Percentiles rank a stretch among this genome's conserved stretches.
Evolutionary conservation across 768 basidiomycete genomes (phyloP).

Genomic region (Podaxis rugospora): DNA sequence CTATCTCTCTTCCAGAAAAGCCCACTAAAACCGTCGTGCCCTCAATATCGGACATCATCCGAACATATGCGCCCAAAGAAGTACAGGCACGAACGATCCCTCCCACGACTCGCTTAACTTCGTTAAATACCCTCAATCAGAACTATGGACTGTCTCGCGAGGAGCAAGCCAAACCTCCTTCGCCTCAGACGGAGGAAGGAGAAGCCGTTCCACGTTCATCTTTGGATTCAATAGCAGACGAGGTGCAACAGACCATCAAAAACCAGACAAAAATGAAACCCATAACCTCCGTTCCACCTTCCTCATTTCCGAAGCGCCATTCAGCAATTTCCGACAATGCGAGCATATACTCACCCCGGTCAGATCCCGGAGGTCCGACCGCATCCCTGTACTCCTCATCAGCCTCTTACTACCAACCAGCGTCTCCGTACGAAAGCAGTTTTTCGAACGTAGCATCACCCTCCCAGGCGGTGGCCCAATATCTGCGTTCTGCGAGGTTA

Average conservation of each 20-base stretch:
- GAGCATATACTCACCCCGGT: conserved; percentile 50
- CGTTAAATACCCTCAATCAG: conserved; percentile 44
- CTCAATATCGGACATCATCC: conserved; percentile 87
- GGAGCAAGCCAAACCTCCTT: conserved; percentile 43
- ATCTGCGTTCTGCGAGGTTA: conserved; percentile 80
- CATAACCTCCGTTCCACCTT: conserved; percentile 28
- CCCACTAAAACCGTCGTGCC: conserved; percentile 52
- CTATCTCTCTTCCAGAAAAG: conserved; percentile 6
- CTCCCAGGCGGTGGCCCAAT: conserved; percentile 74
- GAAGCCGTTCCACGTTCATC: conserved; percentile 77
- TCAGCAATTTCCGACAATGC: conserved; percentile 55
- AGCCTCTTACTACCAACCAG: conserved; percentile 38
- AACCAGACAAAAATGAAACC: conserved; percentile 46
- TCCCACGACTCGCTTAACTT: conserved; percentile 38
- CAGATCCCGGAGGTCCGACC: conserved; percentile 43
- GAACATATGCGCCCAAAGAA: conserved; percentile 65
- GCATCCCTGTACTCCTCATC: conserved; percentile 50
- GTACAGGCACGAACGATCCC: conserved; percentile 46
- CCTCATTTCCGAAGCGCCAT: conserved; percentile 42
- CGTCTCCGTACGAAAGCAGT: conserved; percentile 43
- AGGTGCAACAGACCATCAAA: conserved; percentile 67
- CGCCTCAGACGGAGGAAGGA: conserved; percentile 49
- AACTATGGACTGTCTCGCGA: conserved; percentile 45
- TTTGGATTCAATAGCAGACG: conserved; percentile 83
- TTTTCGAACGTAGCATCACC: conserved; percentile 40